Evolutionary conservation across 805 yeast species (phyloP), one percentile per base, ranked within the genome.

Genomic region (Isabelozyma rhagii): DNA sequence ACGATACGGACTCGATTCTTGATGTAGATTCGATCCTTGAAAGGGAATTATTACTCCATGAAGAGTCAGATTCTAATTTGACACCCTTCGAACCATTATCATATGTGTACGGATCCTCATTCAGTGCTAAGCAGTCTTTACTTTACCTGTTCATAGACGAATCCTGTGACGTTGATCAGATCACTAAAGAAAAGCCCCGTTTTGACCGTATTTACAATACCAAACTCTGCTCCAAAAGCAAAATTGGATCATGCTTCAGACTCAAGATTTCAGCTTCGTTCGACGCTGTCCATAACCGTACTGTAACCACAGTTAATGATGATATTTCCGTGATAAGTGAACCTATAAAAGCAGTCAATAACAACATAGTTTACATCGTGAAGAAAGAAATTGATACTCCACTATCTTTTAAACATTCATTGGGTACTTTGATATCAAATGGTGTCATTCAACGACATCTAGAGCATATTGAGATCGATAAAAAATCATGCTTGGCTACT

Each of bases 71-170:
- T 15, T 15, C 17, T 15, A 15, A 15, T 15, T 15, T 15, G 17
- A 15, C 17, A 15, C 17, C 58, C 68, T 14, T 59, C 70, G 11
- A 7, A 14, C 41, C 25, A 13, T 9, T 14, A n/a, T 21, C 8
- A 25, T 14, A 15, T 10, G 34, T 21, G 6, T 21, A 2, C 25
- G 25, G 25, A 5, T 21, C 25, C 3, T 62, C 71, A 2, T 72
- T 71, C 51, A 67, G 71, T 50, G 61, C 58, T 14, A 68, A 67
- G 39, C 77, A 63, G 64, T 60, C 52, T 46, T 63, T 70, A 38
- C 66, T 85, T 5, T 89, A 90, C 59, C 94, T 88, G 60, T 86
- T 92, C 61, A 64, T 77, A 13, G 69, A 78, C 8, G 81, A 75
- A 9, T 62, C 66, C 9, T 49, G 83, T 10, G 71, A 74, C 11